Percentiles rank a stretch among this genome's conserved stretches.
Evolutionary conservation across 2,329 filamentous ascomycete species (phyloP).

Genomic region (Trichophyton schoenleinii): DNA sequence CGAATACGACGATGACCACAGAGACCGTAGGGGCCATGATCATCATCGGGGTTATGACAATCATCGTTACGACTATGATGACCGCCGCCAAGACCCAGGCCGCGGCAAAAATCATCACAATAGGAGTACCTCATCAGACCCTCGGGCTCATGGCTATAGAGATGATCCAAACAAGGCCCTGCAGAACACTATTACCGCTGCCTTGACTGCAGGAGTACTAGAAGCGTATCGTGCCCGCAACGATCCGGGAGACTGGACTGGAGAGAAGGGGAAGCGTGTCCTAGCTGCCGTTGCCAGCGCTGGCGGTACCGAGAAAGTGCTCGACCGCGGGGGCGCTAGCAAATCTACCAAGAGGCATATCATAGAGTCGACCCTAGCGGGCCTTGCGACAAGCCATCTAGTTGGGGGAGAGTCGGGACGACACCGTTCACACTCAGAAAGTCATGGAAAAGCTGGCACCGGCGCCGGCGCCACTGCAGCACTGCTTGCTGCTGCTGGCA

Average conservation of each 20-base stretch:
- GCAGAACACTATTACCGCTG: conserved; percentile 81
- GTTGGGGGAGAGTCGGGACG: conserved; percentile 65
- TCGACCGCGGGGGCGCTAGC: conserved; percentile 40
- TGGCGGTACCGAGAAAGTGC: conserved; percentile 68
- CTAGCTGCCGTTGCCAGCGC: conserved; percentile 77
- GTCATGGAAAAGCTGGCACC: conserved; percentile 27
- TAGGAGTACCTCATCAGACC: conserved; percentile 26
- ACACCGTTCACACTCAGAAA: conserved; percentile 22
- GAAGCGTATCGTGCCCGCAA: conserved; percentile 87
- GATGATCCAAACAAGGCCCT: conserved; percentile 49
- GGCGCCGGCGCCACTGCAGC: conserved; percentile 32
- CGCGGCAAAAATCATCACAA: conserved; percentile 23
- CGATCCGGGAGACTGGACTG: conserved; percentile 77
- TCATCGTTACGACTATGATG: not conserved
- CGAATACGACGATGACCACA: conserved; percentile 22
- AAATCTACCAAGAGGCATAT: conserved; percentile 69
- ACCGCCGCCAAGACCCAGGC: not conserved
- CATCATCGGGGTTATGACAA: conserved; percentile 18
- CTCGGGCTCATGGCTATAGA: conserved; percentile 40
- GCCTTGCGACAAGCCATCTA: conserved; percentile 71
- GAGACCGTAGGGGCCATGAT: conserved; percentile 20
- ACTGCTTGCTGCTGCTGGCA: conserved; percentile 36
- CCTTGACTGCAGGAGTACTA: conserved; percentile 75
- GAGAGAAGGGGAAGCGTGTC: conserved; percentile 81
- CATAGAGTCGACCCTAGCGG: conserved; percentile 75